Percentiles rank a stretch among this genome's conserved stretches.
phyloP scores from a whole-genome alignment of 2,329 filamentous ascomycete genomes.

The Calonectria montana region DNA sequence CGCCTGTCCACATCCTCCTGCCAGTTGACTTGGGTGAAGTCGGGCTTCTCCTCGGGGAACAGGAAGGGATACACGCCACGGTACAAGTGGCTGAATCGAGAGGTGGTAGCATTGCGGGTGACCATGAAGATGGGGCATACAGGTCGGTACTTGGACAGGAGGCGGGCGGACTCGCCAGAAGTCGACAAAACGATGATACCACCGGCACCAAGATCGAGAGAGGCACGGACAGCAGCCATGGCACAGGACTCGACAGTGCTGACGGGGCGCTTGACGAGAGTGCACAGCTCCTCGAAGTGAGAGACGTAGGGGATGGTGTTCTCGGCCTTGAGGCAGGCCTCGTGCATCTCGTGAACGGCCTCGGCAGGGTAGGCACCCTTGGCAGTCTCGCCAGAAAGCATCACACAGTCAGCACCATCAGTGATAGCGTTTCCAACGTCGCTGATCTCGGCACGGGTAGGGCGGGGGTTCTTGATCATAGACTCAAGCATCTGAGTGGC shows the following conservation, averaged over 20 bases:
- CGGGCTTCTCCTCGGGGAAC: constrained; percentile 92
- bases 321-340: constrained; percentile 96
- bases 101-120: constrained; percentile 84
- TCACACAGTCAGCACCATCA: constrained; percentile 98
- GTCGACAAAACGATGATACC: constrained; percentile 97
- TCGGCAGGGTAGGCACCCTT: constrained; percentile 96
- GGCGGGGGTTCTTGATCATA: constrained; percentile 99
- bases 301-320: constrained; percentile 97
- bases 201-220: constrained; percentile 94
- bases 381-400: constrained; percentile 99
- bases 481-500: constrained; percentile 99
- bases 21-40: constrained; percentile 94
- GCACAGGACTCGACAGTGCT: constrained; percentile 92
- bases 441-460: constrained; percentile 97
- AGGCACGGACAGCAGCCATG: constrained; percentile 96
- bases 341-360: constrained; percentile 97
- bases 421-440: constrained; percentile 98
- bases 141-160: constrained; percentile 97
- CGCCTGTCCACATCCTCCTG: constrained; percentile 98
- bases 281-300: constrained; percentile 95
- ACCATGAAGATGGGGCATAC: constrained; percentile 99
- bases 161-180: constrained; percentile 92
- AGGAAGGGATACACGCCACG: constrained; percentile 98
- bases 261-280: constrained; percentile 84
- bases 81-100: constrained; percentile 94